Percentiles rank a stretch among this genome's conserved stretches.
Evolutionary conservation across 306 rosid species (phyloP).

Genomic region (Malus fusca): DNA sequence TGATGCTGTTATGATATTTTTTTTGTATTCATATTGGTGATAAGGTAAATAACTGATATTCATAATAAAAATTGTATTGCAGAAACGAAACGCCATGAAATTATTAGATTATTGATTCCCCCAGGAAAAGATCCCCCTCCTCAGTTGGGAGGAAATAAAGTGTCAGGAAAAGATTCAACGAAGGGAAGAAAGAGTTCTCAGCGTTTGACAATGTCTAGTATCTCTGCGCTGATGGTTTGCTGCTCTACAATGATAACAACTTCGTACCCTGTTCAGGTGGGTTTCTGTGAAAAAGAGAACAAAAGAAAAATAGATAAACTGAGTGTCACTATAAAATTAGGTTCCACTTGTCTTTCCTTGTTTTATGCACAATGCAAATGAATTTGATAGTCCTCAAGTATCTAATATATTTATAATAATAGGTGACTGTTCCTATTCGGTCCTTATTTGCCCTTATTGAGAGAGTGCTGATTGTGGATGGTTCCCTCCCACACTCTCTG

Average conservation of each 20-base stretch:
- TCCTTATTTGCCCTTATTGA: constrained; percentile 49
- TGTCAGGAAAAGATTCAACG: constrained; percentile 31
- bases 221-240: constrained; percentile 53
- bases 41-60: constrained; percentile 14
- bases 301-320: neutral
- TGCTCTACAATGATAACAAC: constrained; percentile 70
- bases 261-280: constrained; percentile 72
- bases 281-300: neutral
- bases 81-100: constrained; percentile 40
- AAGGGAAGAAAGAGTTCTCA: constrained; percentile 36
- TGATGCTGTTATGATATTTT: neutral
- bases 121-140: constrained; percentile 60
- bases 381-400: neutral
- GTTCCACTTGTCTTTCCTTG: neutral
- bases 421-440: constrained; percentile 72
- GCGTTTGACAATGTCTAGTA: constrained; percentile 32
- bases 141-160: constrained; percentile 46
- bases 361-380: neutral
- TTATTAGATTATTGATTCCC: constrained; percentile 41
- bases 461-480: constrained; percentile 74
- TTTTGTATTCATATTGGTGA: neutral
- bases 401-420: constrained; percentile 7
- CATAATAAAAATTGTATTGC: constrained; percentile 19
- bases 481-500: constrained; percentile 55
- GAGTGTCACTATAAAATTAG: neutral